phyloP scores from a whole-genome alignment of 2,329 filamentous ascomycete genomes.

The Ophiostoma montium region DNA sequence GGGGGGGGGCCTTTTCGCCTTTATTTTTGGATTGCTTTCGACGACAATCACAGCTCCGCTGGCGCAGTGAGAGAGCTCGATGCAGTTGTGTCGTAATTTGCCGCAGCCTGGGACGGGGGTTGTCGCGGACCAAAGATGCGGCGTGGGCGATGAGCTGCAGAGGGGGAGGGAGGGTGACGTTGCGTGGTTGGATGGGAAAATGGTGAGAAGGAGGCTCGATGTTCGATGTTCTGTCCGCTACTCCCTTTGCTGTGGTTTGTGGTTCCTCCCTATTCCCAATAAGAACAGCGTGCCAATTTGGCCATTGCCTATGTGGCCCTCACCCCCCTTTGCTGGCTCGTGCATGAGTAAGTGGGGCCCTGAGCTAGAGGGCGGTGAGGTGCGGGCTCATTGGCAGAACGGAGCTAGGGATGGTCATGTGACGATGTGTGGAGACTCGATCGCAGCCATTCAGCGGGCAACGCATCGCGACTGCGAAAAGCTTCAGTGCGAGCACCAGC shows the following conservation, averaged over 20 bases:
- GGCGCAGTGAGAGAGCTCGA: not conserved
- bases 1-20: no score
- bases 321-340: constrained; percentile 10
- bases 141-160: not conserved
- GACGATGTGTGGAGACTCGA: constrained; percentile 9
- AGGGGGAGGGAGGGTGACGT: constrained; percentile 1
- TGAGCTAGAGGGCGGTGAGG: constrained; percentile 10
- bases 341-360: constrained; percentile 8
- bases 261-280: constrained; percentile 7
- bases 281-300: constrained; percentile 15
- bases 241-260: not conserved
- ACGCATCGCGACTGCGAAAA: not conserved
- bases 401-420: not conserved
- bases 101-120: constrained; percentile 5
- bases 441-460: not conserved
- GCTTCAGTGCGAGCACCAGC: not conserved
- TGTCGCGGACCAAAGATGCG: constrained; percentile 6
- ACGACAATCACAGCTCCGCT: not conserved
- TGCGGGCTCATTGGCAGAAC: constrained; percentile 13
- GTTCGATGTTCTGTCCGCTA: constrained; percentile 4
- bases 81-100: not conserved
- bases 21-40: not conserved
- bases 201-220: constrained; percentile 5
- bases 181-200: constrained; percentile 2
- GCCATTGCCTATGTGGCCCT: constrained; percentile 3